These are phyloP conservation scores for Sporothrix inflata DNA, from an alignment of 2,329 filamentous ascomycete genomes.

Conservation along the genomic window DNA sequence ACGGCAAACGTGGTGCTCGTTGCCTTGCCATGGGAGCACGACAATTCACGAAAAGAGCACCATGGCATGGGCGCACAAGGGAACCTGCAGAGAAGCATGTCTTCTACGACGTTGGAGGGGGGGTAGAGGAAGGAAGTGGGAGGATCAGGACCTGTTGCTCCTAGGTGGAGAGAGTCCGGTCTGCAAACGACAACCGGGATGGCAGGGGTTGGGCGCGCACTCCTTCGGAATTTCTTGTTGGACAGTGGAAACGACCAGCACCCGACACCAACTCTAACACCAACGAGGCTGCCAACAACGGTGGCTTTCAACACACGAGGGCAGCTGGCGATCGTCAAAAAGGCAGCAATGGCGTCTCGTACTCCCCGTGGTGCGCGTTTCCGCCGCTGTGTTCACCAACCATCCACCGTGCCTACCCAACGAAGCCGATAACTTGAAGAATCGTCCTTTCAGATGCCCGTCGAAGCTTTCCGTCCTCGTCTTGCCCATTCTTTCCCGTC, in stretches of 20 bases:
- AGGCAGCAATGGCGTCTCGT: slow-evolving; percentile 3
- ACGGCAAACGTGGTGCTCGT: slow-evolving; percentile 16
- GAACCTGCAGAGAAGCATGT: background rate
- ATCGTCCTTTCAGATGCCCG: background rate
- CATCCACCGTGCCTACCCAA: background rate
- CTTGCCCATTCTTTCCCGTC: background rate
- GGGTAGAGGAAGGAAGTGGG: background rate
- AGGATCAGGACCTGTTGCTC: background rate
- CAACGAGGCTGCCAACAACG: background rate
- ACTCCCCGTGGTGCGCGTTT: slow-evolving; percentile 1
- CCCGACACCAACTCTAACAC: background rate
- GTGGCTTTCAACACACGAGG: background rate
- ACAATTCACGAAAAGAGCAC: background rate
- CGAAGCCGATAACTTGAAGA: background rate
- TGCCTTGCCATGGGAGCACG: background rate
- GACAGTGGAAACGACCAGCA: background rate
- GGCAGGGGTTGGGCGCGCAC: background rate
- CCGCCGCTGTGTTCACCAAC: background rate
- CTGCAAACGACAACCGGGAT: slow-evolving; percentile 8
- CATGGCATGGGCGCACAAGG: slow-evolving; percentile 1
- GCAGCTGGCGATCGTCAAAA: background rate
- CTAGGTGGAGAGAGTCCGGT: background rate
- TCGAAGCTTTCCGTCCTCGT: background rate
- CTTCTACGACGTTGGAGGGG: background rate
- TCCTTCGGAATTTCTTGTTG: background rate